Base-by-base conservation (phyloP, 192 early-diverging fungal species). In the Coemansia sp. region DNA sequence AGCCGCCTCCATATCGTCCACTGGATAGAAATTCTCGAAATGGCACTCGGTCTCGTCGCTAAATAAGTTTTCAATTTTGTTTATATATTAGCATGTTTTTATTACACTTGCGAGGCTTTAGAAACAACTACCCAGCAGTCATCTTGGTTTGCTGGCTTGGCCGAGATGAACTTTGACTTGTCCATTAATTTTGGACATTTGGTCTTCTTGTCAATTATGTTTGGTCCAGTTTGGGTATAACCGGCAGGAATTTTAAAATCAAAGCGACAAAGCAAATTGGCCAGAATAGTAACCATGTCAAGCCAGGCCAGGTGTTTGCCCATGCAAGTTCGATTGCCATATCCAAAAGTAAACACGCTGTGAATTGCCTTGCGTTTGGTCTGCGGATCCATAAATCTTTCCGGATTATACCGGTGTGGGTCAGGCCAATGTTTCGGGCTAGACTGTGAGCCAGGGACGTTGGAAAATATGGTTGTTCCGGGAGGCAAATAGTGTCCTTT, bases 1-100 rank as follows among this genome's bases (percentile, higher is more conserved):
- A 58, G 19, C 72, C 72, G 0, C 72, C 72, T 4, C 72, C 72
- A 6, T 76, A 76, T 40, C 59, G 53, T 0, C 43, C 62, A 5
- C 33, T 59, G 1, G 53, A 63, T 13, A 49, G 47, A 23, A 31
- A 36, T 28, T 23, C 30, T 3, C 20, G 15, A 50, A 50, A 50
- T 19, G 21, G 15, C 48, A 14, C 3, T 31, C 30, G 5, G 21
- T 48, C 16, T 0, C 46, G 21, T 10, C 8, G 9, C 8, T 21
- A 48, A 19, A 48, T 21, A 48, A 48, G 4, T 26, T 48, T 0
- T 14, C 12, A 42, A 14, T 42, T n/a, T n/a, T n/a, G n/a, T n/a
- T n/a, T n/a, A n/a, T n/a, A n/a, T n/a, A n/a, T n/a, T n/a, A n/a
- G n/a, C n/a, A n/a, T n/a, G n/a, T n/a, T n/a, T 11, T 45, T 45